Evolutionary conservation across 106 monocot species (phyloP), one percentile per base, ranked within the genome.

Genomic region (Phalaenopsis equestris): DNA sequence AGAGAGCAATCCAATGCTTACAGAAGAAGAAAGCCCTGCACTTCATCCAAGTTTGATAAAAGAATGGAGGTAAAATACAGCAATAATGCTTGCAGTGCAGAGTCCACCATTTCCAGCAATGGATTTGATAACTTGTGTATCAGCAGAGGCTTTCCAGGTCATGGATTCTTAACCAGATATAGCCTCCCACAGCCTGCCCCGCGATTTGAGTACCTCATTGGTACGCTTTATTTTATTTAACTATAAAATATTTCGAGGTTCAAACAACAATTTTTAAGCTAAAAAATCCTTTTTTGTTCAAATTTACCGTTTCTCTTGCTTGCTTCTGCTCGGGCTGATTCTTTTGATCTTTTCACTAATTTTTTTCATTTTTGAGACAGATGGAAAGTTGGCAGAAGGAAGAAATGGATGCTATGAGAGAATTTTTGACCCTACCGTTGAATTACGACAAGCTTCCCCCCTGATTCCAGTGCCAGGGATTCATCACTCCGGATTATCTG

Each of bases 1-100:
- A 89, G 91, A 72, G 89, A 91, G 73, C 80, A 86, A 48, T 83
- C 85, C 56, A 83, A 55, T 65, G 68, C 81, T 30, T 82, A 47
- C 75, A 79, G 88, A 81, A 88, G 90, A 67, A 86, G 88, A 73
- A 93, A 75, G 48, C 21, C 72, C 23, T 38, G 67, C 41, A 41
- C 78, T 58, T 16, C 67, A 16, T 52, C 39, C 3, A 77, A 70
- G 39, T 5, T 42, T 21, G 11, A 42, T 36, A 43, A 36, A 64
- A 41, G 17, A 38, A 58, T 49, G 78, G 49, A 42, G 75, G 24
- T 19, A 38, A 79, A 76, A 73, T 80, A 0, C 61, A 75, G 21
- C 23, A 78, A 64, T 38, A 78, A 80, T 77, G 81, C 83, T 7
- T 82, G 78, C 83, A 88, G 90, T 78, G 90, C 65, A 24, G 90